Base-by-base conservation (phyloP, 1,139 yeast genomes). In the Kurtzmaniella quercitrusa region DNA sequence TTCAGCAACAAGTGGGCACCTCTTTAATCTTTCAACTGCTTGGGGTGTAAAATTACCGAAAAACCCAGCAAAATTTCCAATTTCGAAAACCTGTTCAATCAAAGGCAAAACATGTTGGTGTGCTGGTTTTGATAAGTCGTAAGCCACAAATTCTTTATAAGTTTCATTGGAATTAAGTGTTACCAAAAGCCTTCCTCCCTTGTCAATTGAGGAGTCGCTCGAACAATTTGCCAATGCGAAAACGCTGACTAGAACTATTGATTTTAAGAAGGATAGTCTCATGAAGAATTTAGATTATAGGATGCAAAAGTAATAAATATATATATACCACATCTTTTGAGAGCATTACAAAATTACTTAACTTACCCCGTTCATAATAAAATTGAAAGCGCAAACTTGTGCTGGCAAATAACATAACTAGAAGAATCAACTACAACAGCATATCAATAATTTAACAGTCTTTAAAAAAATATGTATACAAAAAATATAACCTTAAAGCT, bases 31-130 rank as follows among this genome's bases (percentile, higher is more conserved):
- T 5, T 70, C 70, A 22, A 83, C 49, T 0, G 74, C 61, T 3
- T 69, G 74, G 17, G 66, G 57, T 5, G 82, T 64, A 52, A 84
- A 78, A 35, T 76, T 72, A 0, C 87, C 88, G 0, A 79, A 68
- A 50, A 84, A 77, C 0, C 85, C 89, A 49, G 75, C 77, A 53
- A 83, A 82, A 17, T 70, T 69, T 0, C 89, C 91, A 51, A 85
- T 78, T 0, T 78, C 66, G 46, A 78, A 72, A 7, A 74, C 62
- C 36, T 66, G 65, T 19, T 65, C 63, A 23, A 80, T 72, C 26
- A 67, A 66, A 2, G 75, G 68, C 42, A 72, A 64, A 17, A 80
- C 63, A 49, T 74, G 53, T 40, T 59, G 56, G 21, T 59, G 52
- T 26, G 52, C 55, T 0, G 73, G 70, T 44, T 59, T 60, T 12